phyloP scores from a whole-genome alignment of 2,329 filamentous ascomycete species.

The Neonectria hederae region DNA sequence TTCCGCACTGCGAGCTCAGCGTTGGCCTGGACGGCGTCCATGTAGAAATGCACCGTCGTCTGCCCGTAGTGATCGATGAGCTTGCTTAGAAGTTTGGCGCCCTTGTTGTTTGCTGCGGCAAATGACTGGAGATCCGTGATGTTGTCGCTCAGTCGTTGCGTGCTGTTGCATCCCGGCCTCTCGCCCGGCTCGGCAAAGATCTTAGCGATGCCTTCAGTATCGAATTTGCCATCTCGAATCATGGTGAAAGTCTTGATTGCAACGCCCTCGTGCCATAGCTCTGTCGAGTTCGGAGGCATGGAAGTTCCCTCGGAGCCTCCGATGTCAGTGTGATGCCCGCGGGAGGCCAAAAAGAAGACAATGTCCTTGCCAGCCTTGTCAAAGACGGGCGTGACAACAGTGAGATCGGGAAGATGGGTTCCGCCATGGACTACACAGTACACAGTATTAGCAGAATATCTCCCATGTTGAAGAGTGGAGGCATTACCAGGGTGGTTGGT shows the following conservation, averaged over 20 bases:
- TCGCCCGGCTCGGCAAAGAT: constrained; percentile 58
- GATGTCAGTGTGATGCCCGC: constrained; percentile 31
- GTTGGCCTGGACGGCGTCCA: constrained; percentile 82
- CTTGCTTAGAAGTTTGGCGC: constrained; percentile 78
- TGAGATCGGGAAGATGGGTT: constrained; percentile 26
- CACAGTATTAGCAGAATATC: neutral
- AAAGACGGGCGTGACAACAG: constrained; percentile 29
- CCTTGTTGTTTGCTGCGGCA: constrained; percentile 85
- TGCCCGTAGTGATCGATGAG: constrained; percentile 82
- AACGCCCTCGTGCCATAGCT: constrained; percentile 66
- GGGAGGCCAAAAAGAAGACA: constrained; percentile 28
- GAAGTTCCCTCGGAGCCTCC: constrained; percentile 28
- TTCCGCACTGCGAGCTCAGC: constrained; percentile 79
- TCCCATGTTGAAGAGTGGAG: too few relatives aligned
- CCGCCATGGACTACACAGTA: neutral
- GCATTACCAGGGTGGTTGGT: constrained; percentile 56
- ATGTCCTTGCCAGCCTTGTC: constrained; percentile 23
- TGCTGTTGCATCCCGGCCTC: constrained; percentile 57
- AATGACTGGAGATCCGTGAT: constrained; percentile 86
- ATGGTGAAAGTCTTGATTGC: constrained; percentile 55
- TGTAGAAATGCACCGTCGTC: constrained; percentile 81
- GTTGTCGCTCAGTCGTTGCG: constrained; percentile 79
- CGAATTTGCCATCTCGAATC: constrained; percentile 35
- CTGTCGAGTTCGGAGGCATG: constrained; percentile 63
- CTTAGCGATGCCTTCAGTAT: constrained; percentile 63